A percentile compares a stretch with the other conserved stretches of the same genome.
Evolutionary conservation across 257 asterid species (phyloP).

Genomic region (Gentiana dahurica): DNA sequence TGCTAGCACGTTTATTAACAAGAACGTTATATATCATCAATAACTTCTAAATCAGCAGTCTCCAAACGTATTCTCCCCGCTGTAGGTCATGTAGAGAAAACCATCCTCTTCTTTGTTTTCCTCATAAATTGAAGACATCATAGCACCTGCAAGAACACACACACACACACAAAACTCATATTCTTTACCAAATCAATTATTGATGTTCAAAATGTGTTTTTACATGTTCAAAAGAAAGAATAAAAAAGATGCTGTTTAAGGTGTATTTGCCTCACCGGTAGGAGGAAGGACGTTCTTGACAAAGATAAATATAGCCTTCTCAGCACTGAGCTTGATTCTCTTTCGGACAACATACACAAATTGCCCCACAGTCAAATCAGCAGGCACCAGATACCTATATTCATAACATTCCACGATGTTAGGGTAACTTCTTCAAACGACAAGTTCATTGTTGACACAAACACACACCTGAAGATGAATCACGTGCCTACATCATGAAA

Average conservation of each 20-base stretch:
- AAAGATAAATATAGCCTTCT: slow-evolving; percentile 94
- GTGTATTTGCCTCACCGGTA: slow-evolving; percentile 43
- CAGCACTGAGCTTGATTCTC: slow-evolving; percentile 96
- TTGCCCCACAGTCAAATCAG: slow-evolving; percentile 95
- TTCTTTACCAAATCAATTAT: too few species aligned
- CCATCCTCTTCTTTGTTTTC: slow-evolving; percentile 51
- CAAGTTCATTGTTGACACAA: too few species aligned
- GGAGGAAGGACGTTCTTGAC: slow-evolving; percentile 95
- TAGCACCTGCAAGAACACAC: slow-evolving; percentile 31
- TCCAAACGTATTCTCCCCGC: slow-evolving; percentile 52
- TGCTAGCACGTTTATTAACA: too few species aligned
- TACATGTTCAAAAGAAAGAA: background rate
- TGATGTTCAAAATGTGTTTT: too few species aligned
- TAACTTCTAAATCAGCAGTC: slow-evolving; percentile 24
- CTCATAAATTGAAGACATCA: slow-evolving; percentile 55
- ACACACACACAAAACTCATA: too few species aligned
- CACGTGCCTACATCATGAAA: too few species aligned
- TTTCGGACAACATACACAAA: slow-evolving; percentile 96
- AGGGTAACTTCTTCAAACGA: too few species aligned
- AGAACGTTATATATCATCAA: too few species aligned
- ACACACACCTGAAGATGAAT: too few species aligned
- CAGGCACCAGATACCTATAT: slow-evolving; percentile 88
- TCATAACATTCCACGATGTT: too few species aligned
- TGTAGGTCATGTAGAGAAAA: slow-evolving; percentile 51
- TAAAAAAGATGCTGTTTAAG: too few species aligned